Conservation (phyloP, 129 eudicot species). For the Rutidosis leptorrhynchoides region DNA sequence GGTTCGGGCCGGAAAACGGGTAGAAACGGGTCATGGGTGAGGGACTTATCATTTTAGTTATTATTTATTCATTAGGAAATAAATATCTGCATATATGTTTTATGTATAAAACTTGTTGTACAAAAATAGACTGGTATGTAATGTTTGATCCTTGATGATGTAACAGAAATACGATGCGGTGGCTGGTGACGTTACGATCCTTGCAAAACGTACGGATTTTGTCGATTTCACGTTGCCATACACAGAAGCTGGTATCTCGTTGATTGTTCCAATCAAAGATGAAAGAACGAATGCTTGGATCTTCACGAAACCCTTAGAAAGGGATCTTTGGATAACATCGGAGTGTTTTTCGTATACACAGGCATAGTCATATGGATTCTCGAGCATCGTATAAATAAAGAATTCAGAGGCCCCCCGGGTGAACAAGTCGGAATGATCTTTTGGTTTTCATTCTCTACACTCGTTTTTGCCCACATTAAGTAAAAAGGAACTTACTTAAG, state of each 20-base stretch:
- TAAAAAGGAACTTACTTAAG: not conserved
- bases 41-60: too few relatives aligned
- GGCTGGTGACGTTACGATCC: constrained; percentile 5
- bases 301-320: not conserved
- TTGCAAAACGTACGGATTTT: not conserved
- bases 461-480: constrained; percentile 9
- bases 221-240: constrained; percentile 8
- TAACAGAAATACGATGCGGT: constrained; percentile 11
- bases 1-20: too few relatives aligned
- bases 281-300: constrained; percentile 2
- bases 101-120: not conserved
- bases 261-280: constrained; percentile 6
- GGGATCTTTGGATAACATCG: constrained; percentile 4
- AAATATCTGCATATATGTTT: not conserved
- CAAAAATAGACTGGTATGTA: not conserved
- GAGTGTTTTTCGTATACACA: constrained; percentile 10
- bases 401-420: not conserved
- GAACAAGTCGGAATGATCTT: constrained; percentile 8
- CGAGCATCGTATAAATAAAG: constrained; percentile 13
- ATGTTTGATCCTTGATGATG: not conserved
- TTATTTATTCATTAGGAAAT: too few relatives aligned
- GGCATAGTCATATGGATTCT: not conserved
- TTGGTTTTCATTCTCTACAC: constrained; percentile 12
- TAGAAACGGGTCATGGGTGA: too few relatives aligned
- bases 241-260: not conserved